Conservation (phyloP, 805 yeast genomes). For the Debaryomyces prosopidis region DNA sequence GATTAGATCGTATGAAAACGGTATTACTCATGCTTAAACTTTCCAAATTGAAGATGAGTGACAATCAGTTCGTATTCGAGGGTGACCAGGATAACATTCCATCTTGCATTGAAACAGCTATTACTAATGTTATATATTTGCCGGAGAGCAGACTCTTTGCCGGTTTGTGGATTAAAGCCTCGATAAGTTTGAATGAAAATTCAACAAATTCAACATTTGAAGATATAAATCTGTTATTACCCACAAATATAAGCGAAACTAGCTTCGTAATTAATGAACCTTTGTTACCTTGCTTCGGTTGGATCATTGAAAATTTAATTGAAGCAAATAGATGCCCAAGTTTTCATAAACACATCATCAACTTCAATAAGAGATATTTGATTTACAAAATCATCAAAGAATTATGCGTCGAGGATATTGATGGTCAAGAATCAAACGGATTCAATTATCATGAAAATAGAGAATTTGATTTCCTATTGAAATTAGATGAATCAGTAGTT, state of each 20-base stretch:
- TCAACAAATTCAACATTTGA: slow-evolving; percentile 19
- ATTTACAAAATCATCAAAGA: slow-evolving; percentile 40
- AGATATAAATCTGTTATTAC: slow-evolving; percentile 32
- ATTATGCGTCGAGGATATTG: slow-evolving; percentile 37
- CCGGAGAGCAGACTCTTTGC: slow-evolving; percentile 79
- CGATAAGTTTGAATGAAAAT: slow-evolving; percentile 25
- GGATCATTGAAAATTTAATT: slow-evolving; percentile 79
- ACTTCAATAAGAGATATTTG: slow-evolving; percentile 71
- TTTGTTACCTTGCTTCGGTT: slow-evolving; percentile 84
- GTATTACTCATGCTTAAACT: slow-evolving; percentile 66
- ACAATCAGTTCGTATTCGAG: slow-evolving; percentile 41
- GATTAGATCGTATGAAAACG: slow-evolving; percentile 70
- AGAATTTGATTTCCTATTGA: slow-evolving; percentile 55
- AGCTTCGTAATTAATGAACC: slow-evolving; percentile 43
- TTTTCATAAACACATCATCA: slow-evolving; percentile 67
- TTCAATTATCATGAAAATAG: slow-evolving; percentile 32
- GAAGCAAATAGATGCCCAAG: slow-evolving; percentile 69
- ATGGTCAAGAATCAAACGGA: slow-evolving; percentile 19
- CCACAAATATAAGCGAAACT: slow-evolving; percentile 20
- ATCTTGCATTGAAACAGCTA: slow-evolving; percentile 79
- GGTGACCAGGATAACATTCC: slow-evolving; percentile 52
- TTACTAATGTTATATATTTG: slow-evolving; percentile 69
- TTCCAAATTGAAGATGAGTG: slow-evolving; percentile 64
- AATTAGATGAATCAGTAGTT: slow-evolving; percentile 38
- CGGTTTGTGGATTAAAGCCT: slow-evolving; percentile 67